Conservation (phyloP, 345 rosid species). For the Populus alba region DNA sequence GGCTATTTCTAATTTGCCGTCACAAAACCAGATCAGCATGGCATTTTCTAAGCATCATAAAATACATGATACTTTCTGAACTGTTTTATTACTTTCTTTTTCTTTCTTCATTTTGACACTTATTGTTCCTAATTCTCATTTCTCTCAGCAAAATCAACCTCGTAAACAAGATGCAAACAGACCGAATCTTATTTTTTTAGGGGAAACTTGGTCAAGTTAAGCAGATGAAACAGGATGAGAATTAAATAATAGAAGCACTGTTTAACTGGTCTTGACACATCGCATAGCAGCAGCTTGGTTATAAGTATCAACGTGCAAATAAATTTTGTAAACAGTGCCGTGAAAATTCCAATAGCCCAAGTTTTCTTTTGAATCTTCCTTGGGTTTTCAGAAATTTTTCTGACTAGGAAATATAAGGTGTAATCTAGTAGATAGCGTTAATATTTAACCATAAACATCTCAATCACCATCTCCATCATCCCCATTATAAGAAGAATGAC, state of each 20-base stretch:
- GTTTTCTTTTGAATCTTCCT: background rate
- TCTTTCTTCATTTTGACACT: background rate
- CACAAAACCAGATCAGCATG: background rate
- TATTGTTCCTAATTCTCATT: background rate
- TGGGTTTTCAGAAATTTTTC: background rate
- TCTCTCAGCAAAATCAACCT: background rate
- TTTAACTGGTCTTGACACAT: background rate
- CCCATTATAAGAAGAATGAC: background rate
- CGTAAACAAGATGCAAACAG: background rate
- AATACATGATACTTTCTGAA: background rate
- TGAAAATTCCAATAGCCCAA: background rate
- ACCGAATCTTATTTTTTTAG: background rate
- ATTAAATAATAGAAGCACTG: background rate
- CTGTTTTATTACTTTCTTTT: background rate
- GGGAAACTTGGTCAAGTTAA: background rate
- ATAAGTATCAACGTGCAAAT: background rate
- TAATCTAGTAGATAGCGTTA: background rate
- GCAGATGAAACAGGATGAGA: background rate
- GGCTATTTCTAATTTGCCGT: background rate
- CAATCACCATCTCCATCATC: slow-evolving; percentile 1
- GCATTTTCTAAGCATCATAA: background rate
- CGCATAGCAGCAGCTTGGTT: background rate
- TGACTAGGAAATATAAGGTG: background rate
- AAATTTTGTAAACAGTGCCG: background rate
- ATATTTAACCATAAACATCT: background rate